Conservation (phyloP, 306 rosid species). For the Rosa rugosa region DNA sequence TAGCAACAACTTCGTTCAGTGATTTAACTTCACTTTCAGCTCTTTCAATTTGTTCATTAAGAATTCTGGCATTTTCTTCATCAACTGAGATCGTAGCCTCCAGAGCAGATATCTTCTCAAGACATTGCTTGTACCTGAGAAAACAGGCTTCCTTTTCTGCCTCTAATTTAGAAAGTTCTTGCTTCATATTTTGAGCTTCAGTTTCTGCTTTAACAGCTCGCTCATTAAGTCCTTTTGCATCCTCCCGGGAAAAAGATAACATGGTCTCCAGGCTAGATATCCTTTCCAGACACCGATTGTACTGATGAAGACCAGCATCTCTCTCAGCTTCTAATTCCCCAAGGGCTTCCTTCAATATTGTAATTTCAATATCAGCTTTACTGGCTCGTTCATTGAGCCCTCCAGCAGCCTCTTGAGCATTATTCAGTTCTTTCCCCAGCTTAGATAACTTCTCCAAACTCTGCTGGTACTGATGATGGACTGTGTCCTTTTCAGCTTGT, state of each 20-base stretch:
- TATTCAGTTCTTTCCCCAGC: conserved; percentile 59
- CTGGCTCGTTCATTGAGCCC: conserved; percentile 81
- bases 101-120: conserved; percentile 68
- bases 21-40: conserved; percentile 58
- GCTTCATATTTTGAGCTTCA: conserved; percentile 57
- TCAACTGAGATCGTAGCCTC: conserved; percentile 64
- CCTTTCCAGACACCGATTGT: conserved; percentile 64
- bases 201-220: conserved; percentile 65
- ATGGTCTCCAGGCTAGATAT: conserved; percentile 57
- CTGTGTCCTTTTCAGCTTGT: conserved; percentile 73
- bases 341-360: conserved; percentile 72
- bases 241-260: conserved; percentile 50
- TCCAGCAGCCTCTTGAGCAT: conserved; percentile 54
- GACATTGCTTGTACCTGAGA: conserved; percentile 56
- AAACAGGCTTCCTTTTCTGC: conserved; percentile 67
- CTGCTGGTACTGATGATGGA: conserved; percentile 69
- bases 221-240: conserved; percentile 52
- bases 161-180: conserved; percentile 57
- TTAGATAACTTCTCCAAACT: conserved; percentile 66
- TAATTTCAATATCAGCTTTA: conserved; percentile 85
- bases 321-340: conserved; percentile 59
- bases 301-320: conserved; percentile 66
- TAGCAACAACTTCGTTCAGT: conserved; percentile 48
- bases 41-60: conserved; percentile 58
- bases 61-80: conserved; percentile 66